phyloP scores from a whole-genome alignment of 257 asterid genomes.

The Solanum gracilifrons region DNA sequence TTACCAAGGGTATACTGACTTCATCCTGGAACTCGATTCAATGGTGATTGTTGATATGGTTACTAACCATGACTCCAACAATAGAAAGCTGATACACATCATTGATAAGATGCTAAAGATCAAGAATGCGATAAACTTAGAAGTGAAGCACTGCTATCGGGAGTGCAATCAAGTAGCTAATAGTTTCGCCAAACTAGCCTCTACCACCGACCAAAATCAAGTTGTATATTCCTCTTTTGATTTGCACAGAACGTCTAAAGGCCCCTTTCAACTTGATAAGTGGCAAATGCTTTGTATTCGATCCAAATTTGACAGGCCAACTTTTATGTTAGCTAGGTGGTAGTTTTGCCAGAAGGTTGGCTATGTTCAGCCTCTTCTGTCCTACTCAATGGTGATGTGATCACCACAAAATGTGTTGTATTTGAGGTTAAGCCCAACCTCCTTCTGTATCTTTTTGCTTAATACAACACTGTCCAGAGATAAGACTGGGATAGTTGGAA shows the following conservation, averaged over 20 bases:
- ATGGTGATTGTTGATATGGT: not conserved
- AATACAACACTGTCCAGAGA: not conserved
- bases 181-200: not conserved
- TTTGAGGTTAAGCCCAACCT: not conserved
- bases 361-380: not conserved
- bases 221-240: not conserved
- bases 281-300: not conserved
- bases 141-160: not conserved
- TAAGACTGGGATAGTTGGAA: not conserved
- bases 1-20: not conserved
- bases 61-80: not conserved
- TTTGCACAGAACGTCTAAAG: not conserved
- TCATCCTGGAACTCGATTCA: not conserved
- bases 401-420: not conserved
- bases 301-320: not conserved
- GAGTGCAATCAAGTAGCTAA: not conserved
- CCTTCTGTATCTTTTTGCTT: not conserved
- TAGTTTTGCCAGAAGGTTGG: no score
- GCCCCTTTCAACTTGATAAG: not conserved
- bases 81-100: not conserved
- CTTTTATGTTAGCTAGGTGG: not conserved
- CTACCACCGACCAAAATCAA: not conserved
- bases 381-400: not conserved
- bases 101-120: not conserved
- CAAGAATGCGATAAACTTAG: not conserved